Conservation (phyloP, 179 eudicot species). For the Actinidia chinensis region DNA sequence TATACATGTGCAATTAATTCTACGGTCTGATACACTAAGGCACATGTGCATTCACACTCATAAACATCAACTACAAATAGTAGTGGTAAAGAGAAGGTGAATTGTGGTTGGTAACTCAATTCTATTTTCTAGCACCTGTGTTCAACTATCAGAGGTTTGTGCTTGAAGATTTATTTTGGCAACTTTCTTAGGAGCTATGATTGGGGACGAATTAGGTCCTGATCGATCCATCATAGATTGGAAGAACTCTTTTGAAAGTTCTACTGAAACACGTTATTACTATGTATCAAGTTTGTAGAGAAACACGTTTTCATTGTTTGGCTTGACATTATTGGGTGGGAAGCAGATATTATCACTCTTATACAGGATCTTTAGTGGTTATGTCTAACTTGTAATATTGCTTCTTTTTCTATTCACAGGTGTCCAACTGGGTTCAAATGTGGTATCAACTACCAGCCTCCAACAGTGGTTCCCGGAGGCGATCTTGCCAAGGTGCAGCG, state of each 20-base stretch:
- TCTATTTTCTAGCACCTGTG: not conserved
- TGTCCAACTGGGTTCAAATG: constrained; percentile 95
- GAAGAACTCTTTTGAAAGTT: not conserved
- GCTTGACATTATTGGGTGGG: not conserved
- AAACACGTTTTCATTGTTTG: not conserved
- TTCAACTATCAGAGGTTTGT: not conserved
- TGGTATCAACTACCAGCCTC: constrained; percentile 85
- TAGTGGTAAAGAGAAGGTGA: not conserved
- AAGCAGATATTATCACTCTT: not conserved
- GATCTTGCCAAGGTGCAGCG: constrained; percentile 91
- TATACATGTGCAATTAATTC: not conserved
- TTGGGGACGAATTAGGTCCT: not conserved
- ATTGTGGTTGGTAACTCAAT: not conserved
- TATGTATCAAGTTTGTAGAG: not conserved
- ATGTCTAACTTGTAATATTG: not conserved
- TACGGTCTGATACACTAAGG: too few relatives aligned
- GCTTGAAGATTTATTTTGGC: not conserved
- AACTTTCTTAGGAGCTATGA: not conserved
- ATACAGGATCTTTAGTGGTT: not conserved
- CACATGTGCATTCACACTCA: not conserved
- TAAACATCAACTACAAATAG: not conserved
- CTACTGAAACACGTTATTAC: not conserved
- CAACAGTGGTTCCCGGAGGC: constrained; percentile 86
- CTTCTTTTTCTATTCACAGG: constrained; percentile 32
- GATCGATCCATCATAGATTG: not conserved